A percentile compares a stretch with the other conserved stretches of the same genome.
phyloP scores from a whole-genome alignment of 1,284 basidiomycete species.

The Cutaneotrichosporon sp. region DNA sequence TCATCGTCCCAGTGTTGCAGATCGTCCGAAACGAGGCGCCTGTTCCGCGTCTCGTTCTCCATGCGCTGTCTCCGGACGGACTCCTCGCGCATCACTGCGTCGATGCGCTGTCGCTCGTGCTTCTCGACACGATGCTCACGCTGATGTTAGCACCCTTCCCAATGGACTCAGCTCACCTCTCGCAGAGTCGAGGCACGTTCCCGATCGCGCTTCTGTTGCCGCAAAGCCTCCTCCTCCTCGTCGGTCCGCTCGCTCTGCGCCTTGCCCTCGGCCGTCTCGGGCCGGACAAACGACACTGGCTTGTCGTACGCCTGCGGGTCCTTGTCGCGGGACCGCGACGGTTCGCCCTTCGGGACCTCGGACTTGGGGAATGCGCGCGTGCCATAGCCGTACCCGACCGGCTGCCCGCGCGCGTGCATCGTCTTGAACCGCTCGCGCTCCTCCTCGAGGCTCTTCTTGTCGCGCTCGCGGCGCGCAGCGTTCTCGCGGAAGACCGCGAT shows the following conservation, averaged over 20 bases:
- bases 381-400: slow-evolving; percentile 42
- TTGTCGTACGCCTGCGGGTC: slow-evolving; percentile 73
- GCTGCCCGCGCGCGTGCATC: slow-evolving; percentile 14
- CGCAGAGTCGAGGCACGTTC: slow-evolving; percentile 79
- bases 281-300: slow-evolving; percentile 76
- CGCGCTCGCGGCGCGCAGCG: slow-evolving; percentile 79
- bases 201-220: slow-evolving; percentile 68
- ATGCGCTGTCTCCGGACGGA: slow-evolving; percentile 67
- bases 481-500: slow-evolving; percentile 91
- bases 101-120: slow-evolving; percentile 73
- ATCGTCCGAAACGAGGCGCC: slow-evolving; percentile 67
- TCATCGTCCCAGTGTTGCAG: slow-evolving; percentile 87
- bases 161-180: slow-evolving; percentile 73
- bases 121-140: slow-evolving; percentile 69
- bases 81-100: slow-evolving; percentile 71
- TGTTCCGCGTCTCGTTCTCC: slow-evolving; percentile 73
- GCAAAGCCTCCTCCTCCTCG: slow-evolving; percentile 76
- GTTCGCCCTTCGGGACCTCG: slow-evolving; percentile 1
- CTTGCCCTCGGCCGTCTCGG: slow-evolving; percentile 57
- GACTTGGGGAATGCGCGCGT: slow-evolving; percentile 22
- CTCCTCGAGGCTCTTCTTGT: slow-evolving; percentile 71
- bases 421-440: slow-evolving; percentile 45
- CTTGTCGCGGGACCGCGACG: slow-evolving; percentile 41
- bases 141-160: slow-evolving; percentile 16
- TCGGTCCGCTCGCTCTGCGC: slow-evolving; percentile 66